phyloP scores from a whole-genome alignment of 805 yeast genomes.

The Myxozyma monticola region DNA sequence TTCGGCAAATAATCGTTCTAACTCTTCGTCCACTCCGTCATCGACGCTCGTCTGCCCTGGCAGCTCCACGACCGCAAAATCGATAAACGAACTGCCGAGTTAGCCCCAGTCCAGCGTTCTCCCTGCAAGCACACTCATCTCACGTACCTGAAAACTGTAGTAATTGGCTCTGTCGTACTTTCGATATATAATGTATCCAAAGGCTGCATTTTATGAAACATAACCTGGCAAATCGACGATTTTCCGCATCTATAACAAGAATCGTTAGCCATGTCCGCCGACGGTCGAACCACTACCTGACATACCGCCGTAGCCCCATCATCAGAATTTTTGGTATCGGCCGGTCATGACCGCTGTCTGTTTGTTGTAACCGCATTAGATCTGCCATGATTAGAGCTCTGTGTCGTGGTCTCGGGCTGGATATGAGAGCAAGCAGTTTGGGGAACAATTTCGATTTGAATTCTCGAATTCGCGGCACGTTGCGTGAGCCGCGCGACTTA shows the following conservation, averaged over 20 bases:
- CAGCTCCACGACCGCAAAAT: constrained; percentile 84
- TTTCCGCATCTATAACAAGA: constrained; percentile 58
- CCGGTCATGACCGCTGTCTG: too few relatives aligned
- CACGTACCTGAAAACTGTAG: constrained; percentile 14
- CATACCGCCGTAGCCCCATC: constrained; percentile 29
- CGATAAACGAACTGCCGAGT: constrained; percentile 59
- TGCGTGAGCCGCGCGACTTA: too few relatives aligned
- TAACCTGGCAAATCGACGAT: constrained; percentile 92
- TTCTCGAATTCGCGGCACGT: too few relatives aligned
- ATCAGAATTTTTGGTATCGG: constrained; percentile 14
- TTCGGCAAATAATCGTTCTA: constrained; percentile 66
- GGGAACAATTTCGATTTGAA: too few relatives aligned
- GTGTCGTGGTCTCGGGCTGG: too few relatives aligned
- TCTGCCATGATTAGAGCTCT: too few relatives aligned
- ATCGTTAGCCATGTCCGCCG: not conserved
- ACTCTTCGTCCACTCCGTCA: constrained; percentile 77
- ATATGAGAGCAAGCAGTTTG: too few relatives aligned
- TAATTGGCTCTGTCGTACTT: constrained; percentile 52
- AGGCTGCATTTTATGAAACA: constrained; percentile 95
- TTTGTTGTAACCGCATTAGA: too few relatives aligned
- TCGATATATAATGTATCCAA: constrained; percentile 88
- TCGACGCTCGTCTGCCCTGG: constrained; percentile 92
- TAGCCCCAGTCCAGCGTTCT: not conserved
- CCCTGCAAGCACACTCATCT: not conserved
- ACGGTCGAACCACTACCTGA: not conserved